A percentile compares a stretch with the other conserved stretches of the same genome.
These are phyloP conservation scores for Brachypodium distachyon DNA, from an alignment of 202 grass and related monocot genomes.

Conservation along the genomic window DNA sequence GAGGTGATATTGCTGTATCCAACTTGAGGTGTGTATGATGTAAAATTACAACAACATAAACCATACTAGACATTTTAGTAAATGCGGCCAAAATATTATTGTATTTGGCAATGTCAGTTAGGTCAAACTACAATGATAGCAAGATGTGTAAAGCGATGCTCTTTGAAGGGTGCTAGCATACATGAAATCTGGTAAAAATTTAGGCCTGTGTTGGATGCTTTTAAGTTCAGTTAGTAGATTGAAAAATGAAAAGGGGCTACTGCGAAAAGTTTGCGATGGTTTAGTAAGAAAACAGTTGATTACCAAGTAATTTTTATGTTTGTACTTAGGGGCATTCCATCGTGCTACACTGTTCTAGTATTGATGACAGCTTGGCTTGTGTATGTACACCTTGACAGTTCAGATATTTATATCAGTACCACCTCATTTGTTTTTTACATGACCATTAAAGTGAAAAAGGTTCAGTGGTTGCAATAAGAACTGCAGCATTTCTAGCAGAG, in stretches of 20 bases:
- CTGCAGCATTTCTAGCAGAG: background rate
- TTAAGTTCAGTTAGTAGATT: background rate
- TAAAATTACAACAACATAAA: background rate
- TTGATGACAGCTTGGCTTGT: background rate
- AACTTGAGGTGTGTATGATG: background rate
- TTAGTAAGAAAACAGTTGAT: background rate
- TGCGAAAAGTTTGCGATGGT: background rate
- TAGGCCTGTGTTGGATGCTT: background rate
- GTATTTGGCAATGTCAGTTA: background rate
- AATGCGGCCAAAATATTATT: background rate
- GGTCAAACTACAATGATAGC: background rate
- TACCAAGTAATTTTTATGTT: background rate
- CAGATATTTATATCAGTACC: background rate
- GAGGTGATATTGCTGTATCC: background rate
- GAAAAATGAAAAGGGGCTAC: background rate
- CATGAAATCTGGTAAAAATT: background rate
- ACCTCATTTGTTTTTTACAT: background rate
- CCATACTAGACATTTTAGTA: background rate
- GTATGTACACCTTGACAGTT: background rate
- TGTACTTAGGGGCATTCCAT: background rate
- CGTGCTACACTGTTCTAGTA: background rate
- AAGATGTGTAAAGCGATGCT: background rate
- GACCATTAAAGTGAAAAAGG: background rate
- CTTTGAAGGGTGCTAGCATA: background rate
- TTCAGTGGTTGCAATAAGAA: background rate